Conservation (phyloP, 345 rosid species). For the Nasturtium officinale region DNA sequence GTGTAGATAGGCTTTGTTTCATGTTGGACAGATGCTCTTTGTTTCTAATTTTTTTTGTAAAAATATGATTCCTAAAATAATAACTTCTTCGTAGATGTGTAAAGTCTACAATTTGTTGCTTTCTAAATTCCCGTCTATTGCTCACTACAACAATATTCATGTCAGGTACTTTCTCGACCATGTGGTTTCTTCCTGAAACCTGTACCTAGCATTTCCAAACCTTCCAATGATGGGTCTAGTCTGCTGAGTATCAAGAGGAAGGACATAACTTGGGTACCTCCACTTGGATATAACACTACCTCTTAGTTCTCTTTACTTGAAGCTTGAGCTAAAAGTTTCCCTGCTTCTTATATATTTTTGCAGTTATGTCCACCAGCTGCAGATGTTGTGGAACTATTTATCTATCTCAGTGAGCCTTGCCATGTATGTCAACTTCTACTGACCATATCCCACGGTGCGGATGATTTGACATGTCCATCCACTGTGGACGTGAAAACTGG, state of each 20-base stretch:
- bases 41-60: background rate
- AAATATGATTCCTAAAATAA: conserved; percentile 15
- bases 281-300: conserved; percentile 23
- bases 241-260: conserved; percentile 80
- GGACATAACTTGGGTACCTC: conserved; percentile 80
- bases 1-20: conserved; percentile 5
- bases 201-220: conserved; percentile 62
- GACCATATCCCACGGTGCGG: conserved; percentile 86
- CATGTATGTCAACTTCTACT: conserved; percentile 94
- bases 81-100: conserved; percentile 14
- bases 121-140: conserved; percentile 10
- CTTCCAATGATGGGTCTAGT: conserved; percentile 60
- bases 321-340: conserved; percentile 14
- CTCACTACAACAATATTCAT: conserved; percentile 32
- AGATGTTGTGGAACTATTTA: conserved; percentile 81
- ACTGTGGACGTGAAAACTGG: conserved; percentile 89
- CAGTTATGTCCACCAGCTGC: conserved; percentile 90
- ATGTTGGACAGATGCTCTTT: background rate
- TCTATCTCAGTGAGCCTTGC: conserved; percentile 93
- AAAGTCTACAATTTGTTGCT: conserved; percentile 10
- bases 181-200: conserved; percentile 89
- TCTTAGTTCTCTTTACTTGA: conserved; percentile 16
- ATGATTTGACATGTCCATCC: conserved; percentile 85
- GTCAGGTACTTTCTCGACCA: conserved; percentile 86
- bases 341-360: conserved; percentile 24